A percentile compares a stretch with the other conserved stretches of the same genome.
Evolutionary conservation across 2,329 filamentous ascomycete genomes (phyloP).

Genomic region (Neoarthrinium moseri): DNA sequence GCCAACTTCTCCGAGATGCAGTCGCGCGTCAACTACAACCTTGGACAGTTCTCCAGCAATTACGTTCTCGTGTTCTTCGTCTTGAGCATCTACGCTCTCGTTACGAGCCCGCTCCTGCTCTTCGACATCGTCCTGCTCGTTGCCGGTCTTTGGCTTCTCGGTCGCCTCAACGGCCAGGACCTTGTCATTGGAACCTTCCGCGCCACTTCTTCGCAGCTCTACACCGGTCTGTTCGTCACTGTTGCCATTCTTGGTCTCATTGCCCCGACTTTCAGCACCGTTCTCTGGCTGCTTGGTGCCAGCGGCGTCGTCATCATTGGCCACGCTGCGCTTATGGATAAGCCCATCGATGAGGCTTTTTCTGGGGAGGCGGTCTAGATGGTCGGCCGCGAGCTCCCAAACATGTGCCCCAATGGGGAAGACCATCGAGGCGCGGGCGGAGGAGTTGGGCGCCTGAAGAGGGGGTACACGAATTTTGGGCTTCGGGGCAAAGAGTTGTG

Average conservation of each 20-base stretch:
- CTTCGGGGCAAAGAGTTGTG: slow-evolving; percentile 47
- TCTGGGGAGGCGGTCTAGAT: slow-evolving; percentile 99
- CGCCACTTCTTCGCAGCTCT: slow-evolving; percentile 88
- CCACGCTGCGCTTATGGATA: slow-evolving; percentile 94
- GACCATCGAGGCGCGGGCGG: slow-evolving; percentile 90
- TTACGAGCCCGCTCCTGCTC: slow-evolving; percentile 82
- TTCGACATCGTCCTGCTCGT: slow-evolving; percentile 91
- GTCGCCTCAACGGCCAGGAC: slow-evolving; percentile 85
- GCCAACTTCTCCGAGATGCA: slow-evolving; percentile 88
- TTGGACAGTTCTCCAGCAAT: slow-evolving; percentile 97
- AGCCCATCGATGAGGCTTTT: slow-evolving; percentile 99
- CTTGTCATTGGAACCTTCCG: slow-evolving; percentile 80
- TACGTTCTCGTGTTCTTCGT: slow-evolving; percentile 92
- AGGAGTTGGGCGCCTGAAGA: slow-evolving; percentile 58
- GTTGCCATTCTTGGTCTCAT: slow-evolving; percentile 82
- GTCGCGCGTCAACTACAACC: slow-evolving; percentile 93
- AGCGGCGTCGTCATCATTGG: slow-evolving; percentile 91
- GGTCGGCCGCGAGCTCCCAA: slow-evolving; percentile 99
- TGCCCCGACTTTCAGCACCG: slow-evolving; percentile 79
- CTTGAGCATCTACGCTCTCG: slow-evolving; percentile 91
- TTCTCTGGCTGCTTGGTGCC: slow-evolving; percentile 95
- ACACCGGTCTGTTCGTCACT: slow-evolving; percentile 81
- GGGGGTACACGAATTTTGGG: slow-evolving; percentile 37
- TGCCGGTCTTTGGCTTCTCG: slow-evolving; percentile 86
- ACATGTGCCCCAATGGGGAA: slow-evolving; percentile 95